Percentiles rank a stretch among this genome's conserved stretches.
Evolutionary conservation across 2,329 filamentous ascomycete species (phyloP).

Genomic region (Emergomyces pasteurianus): DNA sequence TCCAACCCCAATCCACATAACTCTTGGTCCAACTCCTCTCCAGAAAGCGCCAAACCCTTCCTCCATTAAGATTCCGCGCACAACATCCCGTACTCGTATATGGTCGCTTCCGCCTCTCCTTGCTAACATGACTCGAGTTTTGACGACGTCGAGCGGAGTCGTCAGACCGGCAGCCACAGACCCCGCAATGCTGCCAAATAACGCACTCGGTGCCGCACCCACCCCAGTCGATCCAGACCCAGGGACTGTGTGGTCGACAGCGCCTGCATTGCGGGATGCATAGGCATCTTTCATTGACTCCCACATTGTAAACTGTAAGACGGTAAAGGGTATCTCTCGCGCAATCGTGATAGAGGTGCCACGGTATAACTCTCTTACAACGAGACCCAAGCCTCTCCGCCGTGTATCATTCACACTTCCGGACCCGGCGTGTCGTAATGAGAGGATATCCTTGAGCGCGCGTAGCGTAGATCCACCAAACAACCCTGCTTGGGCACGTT

Average conservation of each 20-base stretch:
- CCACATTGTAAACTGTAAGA: constrained; percentile 96
- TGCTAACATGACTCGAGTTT: constrained; percentile 91
- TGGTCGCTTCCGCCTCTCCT: constrained; percentile 50
- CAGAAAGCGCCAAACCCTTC: constrained; percentile 37
- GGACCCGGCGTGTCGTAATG: constrained; percentile 30
- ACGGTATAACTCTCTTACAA: constrained; percentile 77
- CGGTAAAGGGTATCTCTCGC: constrained; percentile 91
- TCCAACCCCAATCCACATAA: constrained; percentile 90
- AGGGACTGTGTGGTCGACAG: constrained; percentile 9
- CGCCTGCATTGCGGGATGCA: constrained; percentile 34
- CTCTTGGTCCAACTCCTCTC: constrained; percentile 57
- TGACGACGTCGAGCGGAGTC: constrained; percentile 89
- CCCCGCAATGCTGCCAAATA: constrained; percentile 75
- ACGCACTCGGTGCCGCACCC: constrained; percentile 63
- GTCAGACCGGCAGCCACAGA: constrained; percentile 78
- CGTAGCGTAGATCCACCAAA: constrained; percentile 57
- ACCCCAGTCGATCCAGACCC: constrained; percentile 31
- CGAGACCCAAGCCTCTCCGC: constrained; percentile 35
- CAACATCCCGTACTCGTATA: constrained; percentile 37
- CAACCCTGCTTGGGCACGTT: constrained; percentile 80
- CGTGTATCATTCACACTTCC: constrained; percentile 8
- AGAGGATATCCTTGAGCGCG: constrained; percentile 59
- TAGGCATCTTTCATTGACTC: constrained; percentile 65
- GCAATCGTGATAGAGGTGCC: constrained; percentile 89
- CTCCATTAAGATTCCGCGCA: constrained; percentile 48